These are phyloP conservation scores for Solanum paucissectum DNA, from an alignment of 257 asterid species.

Conservation along the genomic window DNA sequence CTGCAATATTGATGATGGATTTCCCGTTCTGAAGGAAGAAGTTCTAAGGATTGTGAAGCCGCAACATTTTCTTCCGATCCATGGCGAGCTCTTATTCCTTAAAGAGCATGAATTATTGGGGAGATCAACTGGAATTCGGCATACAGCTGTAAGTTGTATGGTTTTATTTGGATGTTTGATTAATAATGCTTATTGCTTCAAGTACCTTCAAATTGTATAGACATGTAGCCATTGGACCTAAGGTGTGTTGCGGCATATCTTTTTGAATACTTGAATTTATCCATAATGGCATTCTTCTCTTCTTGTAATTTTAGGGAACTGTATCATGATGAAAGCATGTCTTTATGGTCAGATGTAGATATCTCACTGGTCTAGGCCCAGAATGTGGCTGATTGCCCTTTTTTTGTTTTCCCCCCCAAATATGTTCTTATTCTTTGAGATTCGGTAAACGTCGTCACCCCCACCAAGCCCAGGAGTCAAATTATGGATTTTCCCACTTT, in stretches of 20 bases:
- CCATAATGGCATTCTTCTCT: not conserved
- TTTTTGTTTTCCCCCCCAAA: not conserved
- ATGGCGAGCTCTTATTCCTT: slow-evolving; percentile 93
- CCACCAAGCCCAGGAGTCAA: not conserved
- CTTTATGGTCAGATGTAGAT: slow-evolving; percentile 30
- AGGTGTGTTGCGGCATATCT: not conserved
- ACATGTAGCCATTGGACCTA: not conserved
- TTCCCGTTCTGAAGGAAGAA: slow-evolving; percentile 48
- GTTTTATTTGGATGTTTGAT: not conserved
- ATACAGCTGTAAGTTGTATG: slow-evolving; percentile 62
- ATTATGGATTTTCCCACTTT: not conserved
- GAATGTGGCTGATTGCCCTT: slow-evolving; percentile 10
- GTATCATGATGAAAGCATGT: not conserved
- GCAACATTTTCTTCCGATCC: slow-evolving; percentile 95
- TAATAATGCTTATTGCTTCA: not conserved
- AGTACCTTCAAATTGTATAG: not conserved
- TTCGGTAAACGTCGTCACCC: not conserved
- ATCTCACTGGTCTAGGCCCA: slow-evolving; percentile 37
- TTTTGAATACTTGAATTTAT: not conserved
- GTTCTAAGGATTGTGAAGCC: slow-evolving; percentile 95
- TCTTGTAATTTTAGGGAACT: not conserved
- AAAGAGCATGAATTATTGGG: slow-evolving; percentile 96
- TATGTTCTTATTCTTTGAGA: not conserved
- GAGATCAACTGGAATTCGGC: slow-evolving; percentile 89
- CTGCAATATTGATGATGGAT: not conserved